Evolutionary conservation across 2,329 filamentous ascomycete species (phyloP).

Genomic region (Colletotrichum incanum): DNA sequence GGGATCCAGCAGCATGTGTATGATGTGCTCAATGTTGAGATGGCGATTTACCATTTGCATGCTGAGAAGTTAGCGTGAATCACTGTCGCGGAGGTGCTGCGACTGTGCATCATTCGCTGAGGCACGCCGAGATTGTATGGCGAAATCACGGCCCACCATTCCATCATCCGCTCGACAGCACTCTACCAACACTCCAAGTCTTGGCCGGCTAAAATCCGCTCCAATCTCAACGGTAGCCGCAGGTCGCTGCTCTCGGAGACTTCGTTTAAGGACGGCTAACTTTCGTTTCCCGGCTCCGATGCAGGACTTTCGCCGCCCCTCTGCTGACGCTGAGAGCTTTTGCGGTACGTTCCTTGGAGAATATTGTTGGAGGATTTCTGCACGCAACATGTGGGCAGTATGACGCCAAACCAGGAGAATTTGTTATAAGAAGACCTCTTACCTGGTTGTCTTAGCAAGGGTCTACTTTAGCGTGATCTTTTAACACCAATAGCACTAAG

Average conservation of each 20-base stretch:
- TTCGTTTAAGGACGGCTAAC: not conserved
- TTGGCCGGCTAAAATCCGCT: conserved; percentile 13
- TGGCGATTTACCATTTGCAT: conserved; percentile 1
- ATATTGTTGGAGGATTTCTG: conserved; percentile 10
- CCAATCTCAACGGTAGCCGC: too few relatives aligned
- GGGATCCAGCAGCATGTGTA: not conserved
- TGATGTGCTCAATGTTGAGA: conserved; percentile 26
- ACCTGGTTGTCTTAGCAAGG: not conserved
- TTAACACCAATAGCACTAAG: too few relatives aligned
- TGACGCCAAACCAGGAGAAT: not conserved
- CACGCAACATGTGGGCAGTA: conserved; percentile 8
- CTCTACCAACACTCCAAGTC: not conserved
- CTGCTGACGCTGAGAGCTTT: not conserved
- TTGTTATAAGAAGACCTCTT: not conserved
- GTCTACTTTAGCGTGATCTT: too few relatives aligned
- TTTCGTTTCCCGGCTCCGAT: conserved; percentile 9
- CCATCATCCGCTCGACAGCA: conserved; percentile 15
- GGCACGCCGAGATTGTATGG: conserved; percentile 19
- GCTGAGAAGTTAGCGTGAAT: not conserved
- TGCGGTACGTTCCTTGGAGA: not conserved
- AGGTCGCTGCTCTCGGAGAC: not conserved
- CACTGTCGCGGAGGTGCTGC: not conserved
- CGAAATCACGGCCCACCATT: conserved; percentile 36
- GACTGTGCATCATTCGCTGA: conserved; percentile 13
- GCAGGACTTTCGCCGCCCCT: conserved; percentile 3